Base-by-base conservation (phyloP, 805 yeast genomes). In the Spathaspora girioi region DNA sequence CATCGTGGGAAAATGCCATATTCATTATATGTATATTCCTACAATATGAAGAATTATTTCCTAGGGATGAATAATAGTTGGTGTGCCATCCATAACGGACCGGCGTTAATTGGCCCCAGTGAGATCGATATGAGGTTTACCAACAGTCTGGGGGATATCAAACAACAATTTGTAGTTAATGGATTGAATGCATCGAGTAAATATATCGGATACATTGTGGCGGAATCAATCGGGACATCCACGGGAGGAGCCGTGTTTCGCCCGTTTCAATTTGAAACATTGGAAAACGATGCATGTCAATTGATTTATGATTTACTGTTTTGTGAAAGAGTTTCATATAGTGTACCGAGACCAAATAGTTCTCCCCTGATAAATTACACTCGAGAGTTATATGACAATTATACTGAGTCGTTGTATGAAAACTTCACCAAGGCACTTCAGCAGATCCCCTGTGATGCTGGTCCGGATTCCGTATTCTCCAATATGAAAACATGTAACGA, bases 321-420 rank as follows among this genome's bases (percentile, higher is more conserved):
- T 61, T 93, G 99, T 66, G 66, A 75, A 29, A 80, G 81, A 45
- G 96, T 93, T 20, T 94, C 97, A 1, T 93, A 92, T 68, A 79
- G 96, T 0, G 97, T 89, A 0, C 98, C 98, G 0, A 75, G 66
- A 6, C 69, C 69, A 14, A 48, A 47, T 15, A 35, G 14, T n/a
- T 35, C 40, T 3, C 14, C 32, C 32, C 43, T 55, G 29, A 26
- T 46, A 8, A 45, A 52, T 32, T 42, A 53, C 9, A 19, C 58
- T 0, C 58, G 54, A 31, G 45, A 46, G 3, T 60, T 79, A 17
- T 93, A 90, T 62, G 97, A 93, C 62, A 60, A 71, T 42, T 70
- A 82, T 55, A 91, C 97, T 0, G 58, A 62, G 15, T 63, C 66
- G 0, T 61, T 81, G 10, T 93, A 79, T 65, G 58, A 68, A 12